Percentiles rank a stretch among this genome's conserved stretches.
These are phyloP conservation scores for Coemansia sp. DNA, from an alignment of 192 early-diverging fungal species.

Conservation along the genomic window DNA sequence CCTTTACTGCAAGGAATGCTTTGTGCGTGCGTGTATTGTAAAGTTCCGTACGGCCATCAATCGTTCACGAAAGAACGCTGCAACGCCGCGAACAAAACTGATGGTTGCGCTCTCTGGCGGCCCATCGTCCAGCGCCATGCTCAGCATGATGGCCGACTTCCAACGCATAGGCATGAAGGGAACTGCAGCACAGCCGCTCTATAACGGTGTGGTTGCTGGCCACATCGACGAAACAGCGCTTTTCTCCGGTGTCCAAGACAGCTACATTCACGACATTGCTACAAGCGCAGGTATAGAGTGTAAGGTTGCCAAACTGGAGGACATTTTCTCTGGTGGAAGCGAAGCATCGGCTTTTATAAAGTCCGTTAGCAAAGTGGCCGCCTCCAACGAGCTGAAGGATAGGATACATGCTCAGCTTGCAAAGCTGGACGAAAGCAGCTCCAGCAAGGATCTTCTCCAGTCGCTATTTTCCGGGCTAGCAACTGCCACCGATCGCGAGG, in stretches of 20 bases:
- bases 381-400: slow-evolving; percentile 13
- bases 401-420: slow-evolving; percentile 26
- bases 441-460: slow-evolving; percentile 49
- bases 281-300: slow-evolving; percentile 47
- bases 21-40: slow-evolving; percentile 65
- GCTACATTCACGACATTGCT: slow-evolving; percentile 47
- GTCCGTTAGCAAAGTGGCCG: slow-evolving; percentile 15
- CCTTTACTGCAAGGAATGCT: slow-evolving; percentile 84
- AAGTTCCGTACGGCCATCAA: slow-evolving; percentile 71
- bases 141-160: slow-evolving; percentile 67
- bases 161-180: slow-evolving; percentile 57
- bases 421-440: neutral
- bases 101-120: slow-evolving; percentile 89
- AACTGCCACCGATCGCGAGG: slow-evolving; percentile 70
- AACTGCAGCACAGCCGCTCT: slow-evolving; percentile 61
- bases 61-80: slow-evolving; percentile 51
- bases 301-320: slow-evolving; percentile 62
- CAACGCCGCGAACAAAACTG: slow-evolving; percentile 56
- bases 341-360: slow-evolving; percentile 18
- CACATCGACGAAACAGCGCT: slow-evolving; percentile 77
- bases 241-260: slow-evolving; percentile 47
- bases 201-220: slow-evolving; percentile 68
- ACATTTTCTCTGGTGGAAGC: slow-evolving; percentile 55
- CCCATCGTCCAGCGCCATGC: slow-evolving; percentile 72
- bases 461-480: slow-evolving; percentile 59